A percentile compares a stretch with the other conserved stretches of the same genome.
phyloP scores from a whole-genome alignment of 768 basidiomycete species.

The Pleurotus citrinopileatus region DNA sequence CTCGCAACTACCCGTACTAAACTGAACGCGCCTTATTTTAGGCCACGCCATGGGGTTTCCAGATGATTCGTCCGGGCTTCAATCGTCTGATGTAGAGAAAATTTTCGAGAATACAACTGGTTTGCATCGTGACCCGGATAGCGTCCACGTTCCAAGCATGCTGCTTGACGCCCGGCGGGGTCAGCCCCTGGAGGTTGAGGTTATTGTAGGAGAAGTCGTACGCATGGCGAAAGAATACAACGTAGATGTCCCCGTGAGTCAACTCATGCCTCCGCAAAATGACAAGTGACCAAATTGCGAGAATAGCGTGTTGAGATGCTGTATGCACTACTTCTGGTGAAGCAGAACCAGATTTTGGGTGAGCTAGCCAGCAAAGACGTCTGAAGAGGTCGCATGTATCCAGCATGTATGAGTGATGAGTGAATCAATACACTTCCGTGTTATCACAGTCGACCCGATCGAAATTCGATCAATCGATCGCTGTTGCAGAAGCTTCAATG shows the following conservation, averaged over 20 bases:
- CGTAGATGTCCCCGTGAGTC: conserved; percentile 49
- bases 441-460: too few relatives aligned
- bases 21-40: too few relatives aligned
- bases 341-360: conserved; percentile 61
- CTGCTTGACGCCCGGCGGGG: conserved; percentile 53
- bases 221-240: conserved; percentile 42
- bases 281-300: background rate
- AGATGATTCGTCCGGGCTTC: conserved; percentile 42
- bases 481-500: too few relatives aligned
- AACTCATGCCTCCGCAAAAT: background rate
- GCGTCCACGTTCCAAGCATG: conserved; percentile 57
- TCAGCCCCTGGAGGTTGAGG: conserved; percentile 65
- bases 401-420: too few relatives aligned
- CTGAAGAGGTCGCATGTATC: background rate
- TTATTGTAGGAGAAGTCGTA: conserved; percentile 61
- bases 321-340: conserved; percentile 56
- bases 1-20: too few relatives aligned
- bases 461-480: too few relatives aligned
- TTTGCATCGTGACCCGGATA: conserved; percentile 39
- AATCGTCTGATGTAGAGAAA: conserved; percentile 36
- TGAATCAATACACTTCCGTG: too few relatives aligned
- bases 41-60: conserved; percentile 47
- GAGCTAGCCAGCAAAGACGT: conserved; percentile 14
- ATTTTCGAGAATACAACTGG: conserved; percentile 36
- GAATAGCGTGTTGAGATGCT: conserved; percentile 56